Base-by-base conservation (phyloP, 176 grass and related monocot genomes). In the Musa itinerans region DNA sequence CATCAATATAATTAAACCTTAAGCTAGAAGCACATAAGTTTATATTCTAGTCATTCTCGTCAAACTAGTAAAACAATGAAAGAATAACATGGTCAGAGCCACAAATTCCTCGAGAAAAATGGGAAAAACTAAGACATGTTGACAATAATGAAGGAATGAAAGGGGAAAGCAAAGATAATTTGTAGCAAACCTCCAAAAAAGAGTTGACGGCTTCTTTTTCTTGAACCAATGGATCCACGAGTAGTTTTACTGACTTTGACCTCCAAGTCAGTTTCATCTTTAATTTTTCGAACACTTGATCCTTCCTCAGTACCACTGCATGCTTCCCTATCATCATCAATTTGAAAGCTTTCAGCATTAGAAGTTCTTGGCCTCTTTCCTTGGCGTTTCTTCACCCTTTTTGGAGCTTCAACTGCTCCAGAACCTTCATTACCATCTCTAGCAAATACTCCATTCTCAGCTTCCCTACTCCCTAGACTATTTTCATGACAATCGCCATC, bases 251-350 rank as follows among this genome's bases (percentile, higher is more conserved):
- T 29, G 57, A 87, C 84, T 21, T 77, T 53, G 82, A 70, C 74
- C 66, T 87, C 88, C 74, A 80, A 43, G 22, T 84, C 78, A 73
- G 72, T 74, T 80, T 83, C 86, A 63, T 85, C 80, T 86, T 91
- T 98, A 55, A 77, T 79, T 61, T 90, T 93, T 75, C 80, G 90
- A 52, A 51, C 27, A 34, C 66, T 86, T 63, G 76, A 73, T 55
- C 90, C 88, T 89, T 98, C 94, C 85, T 98, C 94, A 29, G 94
- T 98, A 65, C 90, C 94, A 82, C 90, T 98, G 78, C 94, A 93
- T 78, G 94, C 94, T 75, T 98, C 94, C 84, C 83, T 93, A 50
- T 98, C 94, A 91, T 93, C 86, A 54, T 93, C 90, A 59, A 85
- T 78, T 71, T 68, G 83, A 73, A 80, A 78, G 2, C 80, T 82